Percentiles rank a stretch among this genome's conserved stretches.
phyloP scores from a whole-genome alignment of 1,139 yeast genomes.

The Debaryomyces sp. region DNA sequence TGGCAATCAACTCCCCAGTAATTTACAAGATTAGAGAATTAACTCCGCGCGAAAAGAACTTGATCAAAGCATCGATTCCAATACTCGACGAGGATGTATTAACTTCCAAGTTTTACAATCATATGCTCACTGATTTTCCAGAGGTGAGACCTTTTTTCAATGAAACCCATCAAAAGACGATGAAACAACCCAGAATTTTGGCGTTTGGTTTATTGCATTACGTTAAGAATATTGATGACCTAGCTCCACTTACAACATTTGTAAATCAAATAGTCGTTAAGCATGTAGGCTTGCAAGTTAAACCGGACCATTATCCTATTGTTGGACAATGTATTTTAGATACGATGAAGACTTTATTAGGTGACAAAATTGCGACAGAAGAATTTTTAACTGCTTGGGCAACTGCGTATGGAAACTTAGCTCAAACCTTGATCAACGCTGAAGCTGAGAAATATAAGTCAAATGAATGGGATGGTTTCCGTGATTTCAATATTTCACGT shows the following conservation, averaged over 20 bases:
- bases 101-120: conserved; percentile 55
- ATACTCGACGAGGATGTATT: conserved; percentile 60
- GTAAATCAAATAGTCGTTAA: conserved; percentile 65
- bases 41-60: conserved; percentile 32
- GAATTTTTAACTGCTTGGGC: conserved; percentile 68
- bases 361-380: conserved; percentile 56
- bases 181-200: conserved; percentile 64
- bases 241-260: conserved; percentile 54
- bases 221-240: conserved; percentile 64
- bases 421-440: conserved; percentile 58
- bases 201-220: conserved; percentile 65
- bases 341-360: conserved; percentile 58
- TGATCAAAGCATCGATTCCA: conserved; percentile 61
- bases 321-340: conserved; percentile 60
- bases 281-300: conserved; percentile 65
- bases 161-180: conserved; percentile 55
- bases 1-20: conserved; percentile 5
- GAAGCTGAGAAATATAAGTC: conserved; percentile 51
- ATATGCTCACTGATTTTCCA: conserved; percentile 56
- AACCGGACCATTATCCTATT: conserved; percentile 65
- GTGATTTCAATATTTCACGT: conserved; percentile 49
- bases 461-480: conserved; percentile 59
- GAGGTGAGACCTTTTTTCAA: conserved; percentile 62
- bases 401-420: conserved; percentile 65
- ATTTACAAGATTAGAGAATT: conserved; percentile 26